These are phyloP conservation scores for Chaetomiaceae sp. DNA, from an alignment of 2,329 filamentous ascomycete species.

Conservation along the genomic window DNA sequence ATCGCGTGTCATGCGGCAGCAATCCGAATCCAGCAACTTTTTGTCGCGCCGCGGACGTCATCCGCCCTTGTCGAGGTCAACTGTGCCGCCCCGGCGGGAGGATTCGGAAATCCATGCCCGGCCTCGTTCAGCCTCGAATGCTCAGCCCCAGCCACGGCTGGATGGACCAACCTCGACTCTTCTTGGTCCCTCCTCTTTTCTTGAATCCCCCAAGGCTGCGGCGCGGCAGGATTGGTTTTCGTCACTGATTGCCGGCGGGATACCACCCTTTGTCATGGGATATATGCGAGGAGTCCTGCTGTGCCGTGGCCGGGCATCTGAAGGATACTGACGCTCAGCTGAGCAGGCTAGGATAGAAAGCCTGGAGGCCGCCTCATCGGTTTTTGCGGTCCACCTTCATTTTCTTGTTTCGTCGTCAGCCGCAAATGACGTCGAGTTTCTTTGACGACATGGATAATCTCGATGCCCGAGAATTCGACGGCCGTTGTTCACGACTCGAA, in stretches of 20 bases:
- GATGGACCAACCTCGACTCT: neutral
- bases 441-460: neutral
- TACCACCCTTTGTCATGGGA: neutral
- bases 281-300: neutral
- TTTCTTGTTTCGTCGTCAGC: neutral
- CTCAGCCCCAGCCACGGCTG: conserved; percentile 11
- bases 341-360: neutral
- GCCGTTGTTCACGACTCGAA: neutral
- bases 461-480: neutral
- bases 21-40: neutral
- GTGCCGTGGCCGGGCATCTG: conserved; percentile 1
- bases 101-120: neutral
- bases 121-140: neutral
- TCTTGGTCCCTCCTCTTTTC: neutral
- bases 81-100: neutral
- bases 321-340: neutral
- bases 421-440: neutral
- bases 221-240: neutral
- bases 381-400: neutral
- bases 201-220: neutral
- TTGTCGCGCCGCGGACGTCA: neutral
- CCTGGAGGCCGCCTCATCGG: conserved; percentile 9
- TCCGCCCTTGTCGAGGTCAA: too few species aligned
- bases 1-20: neutral
- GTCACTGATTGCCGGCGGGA: too few species aligned